Evolutionary conservation across 176 grass and related monocot genomes (phyloP).

Genomic region (Echinochloa phyllopogon): DNA sequence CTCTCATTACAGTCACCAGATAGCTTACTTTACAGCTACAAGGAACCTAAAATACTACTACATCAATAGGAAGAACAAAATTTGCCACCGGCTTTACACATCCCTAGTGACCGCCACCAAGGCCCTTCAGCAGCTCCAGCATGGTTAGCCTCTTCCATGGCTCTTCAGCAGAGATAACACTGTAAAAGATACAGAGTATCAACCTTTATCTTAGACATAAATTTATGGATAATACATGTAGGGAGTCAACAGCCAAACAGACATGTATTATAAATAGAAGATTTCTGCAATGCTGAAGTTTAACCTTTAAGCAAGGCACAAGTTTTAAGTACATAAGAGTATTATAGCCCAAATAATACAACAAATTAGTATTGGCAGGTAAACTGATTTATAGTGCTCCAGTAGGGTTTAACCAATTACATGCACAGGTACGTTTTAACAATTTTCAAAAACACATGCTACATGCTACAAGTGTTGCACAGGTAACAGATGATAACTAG

Average conservation of each 20-base stretch:
- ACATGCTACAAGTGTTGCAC: neutral
- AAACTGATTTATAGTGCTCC: too few species aligned
- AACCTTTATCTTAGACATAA: neutral
- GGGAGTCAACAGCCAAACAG: neutral
- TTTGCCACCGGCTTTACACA: neutral
- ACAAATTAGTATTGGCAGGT: neutral
- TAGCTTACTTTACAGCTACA: conserved; percentile 26
- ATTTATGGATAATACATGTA: neutral
- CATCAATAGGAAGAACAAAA: conserved; percentile 32
- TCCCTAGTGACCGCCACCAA: conserved; percentile 51
- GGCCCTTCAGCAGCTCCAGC: conserved; percentile 82
- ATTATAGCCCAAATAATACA: neutral
- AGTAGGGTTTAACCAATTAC: neutral
- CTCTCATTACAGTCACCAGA: conserved; percentile 15
- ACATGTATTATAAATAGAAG: neutral
- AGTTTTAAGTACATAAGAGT: neutral
- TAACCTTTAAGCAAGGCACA: neutral
- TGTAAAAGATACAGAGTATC: too few species aligned
- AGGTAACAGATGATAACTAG: neutral
- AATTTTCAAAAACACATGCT: neutral
- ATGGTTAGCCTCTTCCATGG: conserved; percentile 88
- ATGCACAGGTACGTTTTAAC: neutral
- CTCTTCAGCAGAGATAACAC: conserved; percentile 71
- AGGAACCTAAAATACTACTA: conserved; percentile 38
- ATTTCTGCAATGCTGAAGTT: neutral